Conservation (phyloP, 257 asterid species). For the Plantago ovata region DNA sequence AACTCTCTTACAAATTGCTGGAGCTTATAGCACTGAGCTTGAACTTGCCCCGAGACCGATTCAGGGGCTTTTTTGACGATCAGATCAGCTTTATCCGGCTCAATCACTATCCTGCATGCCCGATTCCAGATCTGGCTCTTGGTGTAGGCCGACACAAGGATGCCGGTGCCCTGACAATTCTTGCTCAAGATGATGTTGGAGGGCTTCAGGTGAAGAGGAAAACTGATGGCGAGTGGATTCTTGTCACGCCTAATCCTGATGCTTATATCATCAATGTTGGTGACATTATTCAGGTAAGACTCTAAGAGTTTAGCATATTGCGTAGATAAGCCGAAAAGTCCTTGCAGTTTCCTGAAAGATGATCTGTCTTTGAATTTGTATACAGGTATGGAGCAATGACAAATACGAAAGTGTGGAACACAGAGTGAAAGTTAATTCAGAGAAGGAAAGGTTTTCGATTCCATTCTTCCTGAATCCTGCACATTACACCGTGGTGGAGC, state of each 20-base stretch:
- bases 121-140: conserved; percentile 46
- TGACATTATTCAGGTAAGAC: conserved; percentile 53
- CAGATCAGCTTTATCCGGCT: conserved; percentile 39
- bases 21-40: conserved; percentile 53
- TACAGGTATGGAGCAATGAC: conserved; percentile 60
- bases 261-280: conserved; percentile 47
- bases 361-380: neutral
- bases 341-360: neutral
- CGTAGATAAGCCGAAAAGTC: too few species aligned
- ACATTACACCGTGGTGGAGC: conserved; percentile 33
- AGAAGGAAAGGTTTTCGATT: conserved; percentile 43
- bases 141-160: conserved; percentile 61
- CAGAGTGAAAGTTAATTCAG: conserved; percentile 51
- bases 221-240: conserved; percentile 55
- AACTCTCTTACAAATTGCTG: conserved; percentile 36
- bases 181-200: conserved; percentile 50
- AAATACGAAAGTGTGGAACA: conserved; percentile 57
- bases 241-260: conserved; percentile 39
- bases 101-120: conserved; percentile 57
- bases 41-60: conserved; percentile 35
- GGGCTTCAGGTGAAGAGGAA: conserved; percentile 62
- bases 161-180: conserved; percentile 44
- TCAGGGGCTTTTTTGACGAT: conserved; percentile 33
- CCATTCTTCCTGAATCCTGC: conserved; percentile 49
- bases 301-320: too few species aligned